These are phyloP conservation scores for Trypanosoma rangeli DNA, from an alignment of 208 protist species.

Conservation along the genomic window DNA sequence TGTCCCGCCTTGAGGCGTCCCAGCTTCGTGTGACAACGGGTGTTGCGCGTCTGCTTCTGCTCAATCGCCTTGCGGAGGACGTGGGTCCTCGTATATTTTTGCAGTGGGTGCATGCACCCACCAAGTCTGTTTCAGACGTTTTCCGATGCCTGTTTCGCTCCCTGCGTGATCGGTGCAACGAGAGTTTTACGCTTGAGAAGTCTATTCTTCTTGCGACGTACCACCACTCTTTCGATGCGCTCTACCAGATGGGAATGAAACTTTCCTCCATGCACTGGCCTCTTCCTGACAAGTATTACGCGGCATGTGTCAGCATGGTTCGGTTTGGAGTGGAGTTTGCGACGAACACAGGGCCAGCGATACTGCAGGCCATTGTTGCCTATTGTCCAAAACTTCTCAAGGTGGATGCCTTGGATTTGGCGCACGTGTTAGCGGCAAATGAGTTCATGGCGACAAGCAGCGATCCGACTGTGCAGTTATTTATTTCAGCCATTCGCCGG, in stretches of 20 bases:
- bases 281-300: conserved; percentile 70
- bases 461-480: conserved; percentile 54
- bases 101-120: conserved; percentile 64
- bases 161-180: conserved; percentile 60
- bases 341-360: conserved; percentile 57
- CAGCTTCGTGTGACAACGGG: conserved; percentile 63
- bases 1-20: conserved; percentile 49
- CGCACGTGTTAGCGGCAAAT: conserved; percentile 30
- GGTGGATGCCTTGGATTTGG: conserved; percentile 59
- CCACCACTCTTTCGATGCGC: conserved; percentile 58
- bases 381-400: conserved; percentile 73
- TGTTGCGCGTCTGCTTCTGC: conserved; percentile 60
- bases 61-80: conserved; percentile 46
- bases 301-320: conserved; percentile 55
- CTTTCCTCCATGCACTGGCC: conserved; percentile 83
- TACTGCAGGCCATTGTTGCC: conserved; percentile 63
- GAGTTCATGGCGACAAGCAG: conserved; percentile 50
- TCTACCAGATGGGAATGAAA: conserved; percentile 71
- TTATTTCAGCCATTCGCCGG: conserved; percentile 63
- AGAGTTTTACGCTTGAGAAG: conserved; percentile 69
- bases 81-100: conserved; percentile 58
- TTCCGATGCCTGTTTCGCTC: conserved; percentile 81
- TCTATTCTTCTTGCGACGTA: conserved; percentile 69
- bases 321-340: conserved; percentile 76
- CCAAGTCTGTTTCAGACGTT: conserved; percentile 70